phyloP scores from a whole-genome alignment of 1,284 basidiomycete genomes.

The Austroboletus niveus region DNA sequence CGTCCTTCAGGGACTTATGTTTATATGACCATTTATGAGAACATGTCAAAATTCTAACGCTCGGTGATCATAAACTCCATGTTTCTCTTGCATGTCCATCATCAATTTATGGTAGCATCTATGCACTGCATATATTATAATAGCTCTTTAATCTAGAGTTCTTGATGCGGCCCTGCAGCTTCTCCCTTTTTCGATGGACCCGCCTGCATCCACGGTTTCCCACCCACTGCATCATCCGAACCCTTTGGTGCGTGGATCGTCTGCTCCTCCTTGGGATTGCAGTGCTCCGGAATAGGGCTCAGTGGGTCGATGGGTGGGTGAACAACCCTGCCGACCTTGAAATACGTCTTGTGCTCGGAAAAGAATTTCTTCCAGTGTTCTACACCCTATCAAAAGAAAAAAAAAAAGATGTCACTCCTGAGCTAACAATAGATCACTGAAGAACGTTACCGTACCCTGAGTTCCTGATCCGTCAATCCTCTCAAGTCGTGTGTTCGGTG shows the following conservation, averaged over 20 bases:
- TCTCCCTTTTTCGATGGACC: conserved; percentile 8
- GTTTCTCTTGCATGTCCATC: conserved; percentile 24
- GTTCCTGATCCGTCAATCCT: conserved; percentile 71
- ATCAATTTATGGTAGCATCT: conserved; percentile 20
- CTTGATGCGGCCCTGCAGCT: conserved; percentile 30
- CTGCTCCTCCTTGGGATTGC: conserved; percentile 58
- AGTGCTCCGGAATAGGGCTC: conserved; percentile 78
- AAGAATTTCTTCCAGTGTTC: conserved; percentile 91
- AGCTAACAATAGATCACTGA: too few species aligned
- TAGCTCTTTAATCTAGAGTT: conserved; percentile 34
- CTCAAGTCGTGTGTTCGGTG: conserved; percentile 90
- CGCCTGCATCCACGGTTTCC: conserved; percentile 12
- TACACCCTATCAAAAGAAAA: conserved; percentile 51
- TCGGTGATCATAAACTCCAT: conserved; percentile 21
- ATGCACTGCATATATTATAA: conserved; percentile 9
- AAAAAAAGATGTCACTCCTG: too few species aligned
- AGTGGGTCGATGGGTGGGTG: conserved; percentile 78
- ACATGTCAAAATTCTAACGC: neutral
- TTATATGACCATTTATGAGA: conserved; percentile 32
- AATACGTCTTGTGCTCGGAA: conserved; percentile 73
- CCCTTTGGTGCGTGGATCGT: conserved; percentile 15
- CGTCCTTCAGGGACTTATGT: conserved; percentile 18
- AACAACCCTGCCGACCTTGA: conserved; percentile 70
- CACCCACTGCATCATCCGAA: conserved; percentile 1
- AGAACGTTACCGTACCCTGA: conserved; percentile 46